phyloP scores from a whole-genome alignment of 257 asterid species.

The Misopates orontium region DNA sequence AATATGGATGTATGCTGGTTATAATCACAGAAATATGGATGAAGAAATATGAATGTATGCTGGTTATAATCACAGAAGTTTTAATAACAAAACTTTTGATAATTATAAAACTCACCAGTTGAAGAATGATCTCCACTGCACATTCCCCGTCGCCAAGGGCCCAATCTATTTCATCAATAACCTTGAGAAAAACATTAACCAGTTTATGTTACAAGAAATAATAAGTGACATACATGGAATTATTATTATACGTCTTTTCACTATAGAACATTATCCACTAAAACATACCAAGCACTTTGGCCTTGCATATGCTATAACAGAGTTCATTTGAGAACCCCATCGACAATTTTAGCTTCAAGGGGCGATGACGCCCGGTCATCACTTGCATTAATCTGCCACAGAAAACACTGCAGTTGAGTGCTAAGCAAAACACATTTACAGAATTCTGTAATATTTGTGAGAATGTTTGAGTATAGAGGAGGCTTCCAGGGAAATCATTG shows the following conservation, averaged over 20 bases:
- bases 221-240: conserved; percentile 2
- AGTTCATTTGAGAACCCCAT: conserved; percentile 92
- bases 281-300: conserved; percentile 96
- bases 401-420: conserved; percentile 32
- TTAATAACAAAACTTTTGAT: conserved; percentile 4
- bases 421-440: not conserved
- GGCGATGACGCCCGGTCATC: conserved; percentile 89
- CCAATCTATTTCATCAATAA: conserved; percentile 97
- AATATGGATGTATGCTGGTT: too few relatives aligned
- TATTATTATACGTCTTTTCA: conserved; percentile 14
- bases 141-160: conserved; percentile 98
- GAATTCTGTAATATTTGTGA: conserved; percentile 2
- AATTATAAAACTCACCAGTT: conserved; percentile 58
- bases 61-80: conserved; percentile 15
- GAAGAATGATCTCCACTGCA: conserved; percentile 85
- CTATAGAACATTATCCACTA: conserved; percentile 18
- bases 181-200: conserved; percentile 42
- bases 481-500: conserved; percentile 17
- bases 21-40: too few relatives aligned
- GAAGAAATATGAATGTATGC: too few relatives aligned
- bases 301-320: conserved; percentile 83
- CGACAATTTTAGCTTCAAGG: conserved; percentile 84
- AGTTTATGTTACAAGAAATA: conserved; percentile 26
- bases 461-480: conserved; percentile 6
- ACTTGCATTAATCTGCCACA: conserved; percentile 90